These are phyloP conservation scores for Cytospora piceicola DNA, from an alignment of 2,329 filamentous ascomycete species.

Conservation along the genomic window DNA sequence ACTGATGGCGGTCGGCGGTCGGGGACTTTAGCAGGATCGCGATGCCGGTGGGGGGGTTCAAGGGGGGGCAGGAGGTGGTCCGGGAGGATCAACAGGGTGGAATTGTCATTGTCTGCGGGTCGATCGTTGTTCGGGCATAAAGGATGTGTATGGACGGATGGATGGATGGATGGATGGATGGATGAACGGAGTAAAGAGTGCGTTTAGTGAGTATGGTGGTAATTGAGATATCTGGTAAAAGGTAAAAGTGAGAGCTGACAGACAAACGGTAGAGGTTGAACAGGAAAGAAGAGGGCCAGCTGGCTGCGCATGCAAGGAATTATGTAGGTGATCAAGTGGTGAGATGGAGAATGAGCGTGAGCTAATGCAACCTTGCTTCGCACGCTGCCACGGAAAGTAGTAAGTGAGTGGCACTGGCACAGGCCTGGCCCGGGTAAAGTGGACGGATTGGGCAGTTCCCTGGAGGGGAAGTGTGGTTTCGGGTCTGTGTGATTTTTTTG, in stretches of 20 bases:
- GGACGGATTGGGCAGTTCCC: slow-evolving; percentile 10
- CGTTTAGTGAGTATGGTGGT: too few relatives aligned
- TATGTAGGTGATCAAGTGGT: slow-evolving; percentile 16
- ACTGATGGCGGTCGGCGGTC: slow-evolving; percentile 1
- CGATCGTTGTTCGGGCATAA: not conserved
- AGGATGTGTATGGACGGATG: not conserved
- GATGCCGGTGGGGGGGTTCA: slow-evolving; percentile 1
- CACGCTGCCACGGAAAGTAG: not conserved
- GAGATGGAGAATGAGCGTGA: slow-evolving; percentile 11
- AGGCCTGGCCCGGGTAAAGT: slow-evolving; percentile 20
- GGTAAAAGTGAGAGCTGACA: too few relatives aligned
- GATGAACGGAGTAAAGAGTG: too few relatives aligned
- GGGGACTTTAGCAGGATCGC: not conserved
- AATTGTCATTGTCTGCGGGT: slow-evolving; percentile 15
- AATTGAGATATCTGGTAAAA: not conserved
- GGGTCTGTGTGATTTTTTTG: slow-evolving; percentile 12
- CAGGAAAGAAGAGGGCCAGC: slow-evolving; percentile 18
- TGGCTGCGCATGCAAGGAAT: slow-evolving; percentile 23
- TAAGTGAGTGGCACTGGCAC: not conserved
- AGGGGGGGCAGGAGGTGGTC: slow-evolving; percentile 3
- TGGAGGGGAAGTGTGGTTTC: slow-evolving; percentile 24
- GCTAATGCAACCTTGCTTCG: slow-evolving; percentile 22
- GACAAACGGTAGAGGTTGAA: not conserved
- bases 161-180: too few relatives aligned
- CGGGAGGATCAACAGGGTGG: slow-evolving; percentile 17